phyloP scores from a whole-genome alignment of 306 rosid genomes.

The Vachellia pachyceras region DNA sequence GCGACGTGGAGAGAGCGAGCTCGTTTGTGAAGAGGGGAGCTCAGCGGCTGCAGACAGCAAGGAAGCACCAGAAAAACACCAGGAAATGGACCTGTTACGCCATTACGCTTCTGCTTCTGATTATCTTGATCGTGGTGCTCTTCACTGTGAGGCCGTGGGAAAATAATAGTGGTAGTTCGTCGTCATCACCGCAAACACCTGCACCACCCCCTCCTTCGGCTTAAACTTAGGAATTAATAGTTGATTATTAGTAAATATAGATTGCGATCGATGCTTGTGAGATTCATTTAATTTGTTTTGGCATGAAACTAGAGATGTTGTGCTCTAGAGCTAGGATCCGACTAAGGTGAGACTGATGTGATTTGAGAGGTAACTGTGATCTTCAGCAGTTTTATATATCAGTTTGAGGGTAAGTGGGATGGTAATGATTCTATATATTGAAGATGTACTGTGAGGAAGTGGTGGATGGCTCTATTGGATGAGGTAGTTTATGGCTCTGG shows the following conservation, averaged over 20 bases:
- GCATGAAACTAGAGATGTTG: neutral
- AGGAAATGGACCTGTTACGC: conserved; percentile 62
- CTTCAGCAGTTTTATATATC: neutral
- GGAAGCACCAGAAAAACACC: conserved; percentile 57
- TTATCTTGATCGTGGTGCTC: conserved; percentile 54
- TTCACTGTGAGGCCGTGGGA: conserved; percentile 26
- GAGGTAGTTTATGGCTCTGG: conserved; percentile 9
- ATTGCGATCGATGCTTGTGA: neutral
- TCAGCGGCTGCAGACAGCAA: conserved; percentile 51
- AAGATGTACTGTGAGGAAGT: neutral
- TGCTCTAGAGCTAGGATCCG: neutral
- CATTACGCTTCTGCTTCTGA: conserved; percentile 47
- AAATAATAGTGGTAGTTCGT: neutral
- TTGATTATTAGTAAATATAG: neutral
- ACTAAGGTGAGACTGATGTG: neutral
- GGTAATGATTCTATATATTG: no score
- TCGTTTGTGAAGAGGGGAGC: conserved; percentile 60
- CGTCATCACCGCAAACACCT: neutral
- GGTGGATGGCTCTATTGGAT: neutral
- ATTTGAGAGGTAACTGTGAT: neutral
- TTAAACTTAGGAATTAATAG: neutral
- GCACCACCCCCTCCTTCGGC: conserved; percentile 1
- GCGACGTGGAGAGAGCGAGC: conserved; percentile 61
- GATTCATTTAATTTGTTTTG: conserved; percentile 9
- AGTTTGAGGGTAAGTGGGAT: neutral